Evolutionary conservation across 1,284 basidiomycete species (phyloP).

Genomic region (Stereum hirsutum): DNA sequence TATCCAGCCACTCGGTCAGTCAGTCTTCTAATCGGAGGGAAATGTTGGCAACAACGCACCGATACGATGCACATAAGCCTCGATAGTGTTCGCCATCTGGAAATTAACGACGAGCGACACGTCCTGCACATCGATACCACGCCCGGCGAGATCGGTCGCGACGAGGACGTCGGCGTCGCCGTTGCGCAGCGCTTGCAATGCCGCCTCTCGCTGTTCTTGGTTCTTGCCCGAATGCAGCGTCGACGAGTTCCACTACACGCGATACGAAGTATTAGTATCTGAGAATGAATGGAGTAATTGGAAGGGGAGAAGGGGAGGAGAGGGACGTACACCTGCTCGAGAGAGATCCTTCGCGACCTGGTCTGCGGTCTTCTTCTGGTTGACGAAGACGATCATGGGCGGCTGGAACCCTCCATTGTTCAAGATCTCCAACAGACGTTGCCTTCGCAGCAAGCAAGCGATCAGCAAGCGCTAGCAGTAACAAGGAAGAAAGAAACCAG

Average conservation of each 20-base stretch:
- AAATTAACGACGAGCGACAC: conserved; percentile 95
- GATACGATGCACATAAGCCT: conserved; percentile 96
- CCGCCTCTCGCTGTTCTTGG: conserved; percentile 93
- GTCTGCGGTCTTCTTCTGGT: conserved; percentile 98
- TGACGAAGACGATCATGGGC: conserved; percentile 98
- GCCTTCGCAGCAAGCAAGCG: conserved; percentile 31
- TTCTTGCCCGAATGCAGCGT: conserved; percentile 96
- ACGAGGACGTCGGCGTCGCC: conserved; percentile 85
- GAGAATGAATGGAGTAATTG: too few relatives aligned
- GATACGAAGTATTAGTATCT: conserved; percentile 9
- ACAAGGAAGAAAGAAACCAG: not conserved
- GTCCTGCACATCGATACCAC: conserved; percentile 97
- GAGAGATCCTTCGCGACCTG: conserved; percentile 90
- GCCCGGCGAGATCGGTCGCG: conserved; percentile 94
- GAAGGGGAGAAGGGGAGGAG: conserved; percentile 5
- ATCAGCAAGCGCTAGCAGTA: conserved; percentile 7
- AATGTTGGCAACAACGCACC: conserved; percentile 37
- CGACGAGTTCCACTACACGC: conserved; percentile 68
- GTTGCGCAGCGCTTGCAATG: conserved; percentile 77
- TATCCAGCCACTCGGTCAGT: conserved; percentile 6
- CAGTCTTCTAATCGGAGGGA: not conserved
- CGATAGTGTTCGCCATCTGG: conserved; percentile 94
- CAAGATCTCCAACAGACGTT: conserved; percentile 83
- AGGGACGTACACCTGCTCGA: conserved; percentile 61
- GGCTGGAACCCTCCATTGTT: conserved; percentile 75